Base-by-base conservation (phyloP, 2,329 filamentous ascomycete genomes). In the Periconia macrospinosa region DNA sequence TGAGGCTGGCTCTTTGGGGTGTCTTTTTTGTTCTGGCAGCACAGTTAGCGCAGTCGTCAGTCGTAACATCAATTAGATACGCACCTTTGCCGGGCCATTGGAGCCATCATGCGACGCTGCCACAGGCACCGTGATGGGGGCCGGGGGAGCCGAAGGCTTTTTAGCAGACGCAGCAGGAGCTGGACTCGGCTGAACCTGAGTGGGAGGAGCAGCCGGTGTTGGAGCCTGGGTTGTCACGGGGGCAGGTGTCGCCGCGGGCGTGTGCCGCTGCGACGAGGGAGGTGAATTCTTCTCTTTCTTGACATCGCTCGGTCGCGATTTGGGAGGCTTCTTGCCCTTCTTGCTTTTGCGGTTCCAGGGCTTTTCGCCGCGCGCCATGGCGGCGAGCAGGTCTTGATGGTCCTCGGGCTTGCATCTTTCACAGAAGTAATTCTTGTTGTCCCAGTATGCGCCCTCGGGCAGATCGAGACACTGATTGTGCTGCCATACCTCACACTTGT, bases 381-480 rank as follows among this genome's bases (percentile, higher is more conserved):
- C 90, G 11, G 87, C 87, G 3, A 99, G 77, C 2, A 97, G 84
- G 56, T 88, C 86, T 62, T 85, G 86, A 76, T 99, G 94, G 58
- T 92, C 86, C 52, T 91, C 83, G 0, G 94, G 94, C 49, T 84
- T 83, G 78, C 94, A 97, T 75, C 88, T 80, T 75, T 99, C 94
- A 76, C 94, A 99, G 75, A 89, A 95, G 78, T 99, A 99, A 19
- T 62, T 63, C 54, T 61, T 67, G 50, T 61, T 57, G 23, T 70
- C 65, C 70, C 71, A 74, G 90, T 83, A 56, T 89, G 66, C 60
- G 30, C 87, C 85, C 63, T 90, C 91, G 45, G 88, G 86, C 66
- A 97, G 85, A 49, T 91, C 91, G 80, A 99, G 91, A 72, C 94
- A 99, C 59, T 95, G 88, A 68, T 97, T 97, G 76, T 99, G 94